These are phyloP conservation scores for Parathielavia hyrcaniae DNA, from an alignment of 495 filamentous ascomycete species.

Conservation along the genomic window DNA sequence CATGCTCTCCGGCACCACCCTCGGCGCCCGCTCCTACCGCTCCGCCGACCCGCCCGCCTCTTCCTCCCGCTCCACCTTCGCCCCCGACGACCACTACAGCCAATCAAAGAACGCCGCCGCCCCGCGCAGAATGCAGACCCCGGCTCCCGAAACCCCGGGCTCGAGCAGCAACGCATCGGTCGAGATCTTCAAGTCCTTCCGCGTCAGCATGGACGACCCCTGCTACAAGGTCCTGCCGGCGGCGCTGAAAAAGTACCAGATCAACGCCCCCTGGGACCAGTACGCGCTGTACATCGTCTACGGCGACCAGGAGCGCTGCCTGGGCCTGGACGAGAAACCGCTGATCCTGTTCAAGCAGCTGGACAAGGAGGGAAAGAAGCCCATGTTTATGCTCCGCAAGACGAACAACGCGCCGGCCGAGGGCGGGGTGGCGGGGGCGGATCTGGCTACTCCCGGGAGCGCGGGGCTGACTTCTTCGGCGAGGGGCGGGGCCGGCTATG, in stretches of 20 bases:
- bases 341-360: conserved; percentile 95
- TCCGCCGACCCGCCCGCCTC: conserved; percentile 41
- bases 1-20: conserved; percentile 40
- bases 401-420: conserved; percentile 45
- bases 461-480: conserved; percentile 35
- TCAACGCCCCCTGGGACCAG: conserved; percentile 92
- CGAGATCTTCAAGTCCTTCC: conserved; percentile 97
- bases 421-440: neutral
- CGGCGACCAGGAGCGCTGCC: conserved; percentile 90
- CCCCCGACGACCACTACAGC: conserved; percentile 46
- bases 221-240: conserved; percentile 96
- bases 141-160: conserved; percentile 46
- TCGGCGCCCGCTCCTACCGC: conserved; percentile 52
- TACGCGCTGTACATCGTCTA: conserved; percentile 98
- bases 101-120: conserved; percentile 34
- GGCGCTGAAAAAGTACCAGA: conserved; percentile 95
- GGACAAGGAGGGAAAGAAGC: conserved; percentile 92
- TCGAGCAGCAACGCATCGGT: conserved; percentile 50
- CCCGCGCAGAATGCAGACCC: conserved; percentile 47
- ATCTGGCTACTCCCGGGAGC: conserved; percentile 42
- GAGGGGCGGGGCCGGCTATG: conserved; percentile 28
- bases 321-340: conserved; percentile 86
- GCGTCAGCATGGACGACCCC: conserved; percentile 94
- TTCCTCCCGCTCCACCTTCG: conserved; percentile 43
- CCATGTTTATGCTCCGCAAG: conserved; percentile 97